phyloP scores from a whole-genome alignment of 2,329 filamentous ascomycete species.

The Verticillium alfalfae region DNA sequence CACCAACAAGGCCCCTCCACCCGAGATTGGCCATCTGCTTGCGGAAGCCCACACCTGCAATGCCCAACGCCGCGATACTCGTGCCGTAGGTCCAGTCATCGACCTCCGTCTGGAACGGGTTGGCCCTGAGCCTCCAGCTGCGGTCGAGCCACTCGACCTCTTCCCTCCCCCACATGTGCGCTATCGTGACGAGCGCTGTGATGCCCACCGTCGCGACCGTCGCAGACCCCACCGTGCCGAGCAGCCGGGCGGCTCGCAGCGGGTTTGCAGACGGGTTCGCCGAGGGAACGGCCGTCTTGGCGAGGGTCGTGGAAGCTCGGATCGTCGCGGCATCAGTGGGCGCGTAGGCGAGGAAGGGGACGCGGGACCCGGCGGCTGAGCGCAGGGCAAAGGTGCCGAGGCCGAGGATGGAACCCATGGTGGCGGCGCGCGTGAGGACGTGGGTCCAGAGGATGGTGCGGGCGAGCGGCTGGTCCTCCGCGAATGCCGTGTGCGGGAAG shows the following conservation, averaged over 20 bases:
- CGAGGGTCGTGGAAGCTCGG: constrained; percentile 12
- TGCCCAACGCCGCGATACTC: constrained; percentile 20
- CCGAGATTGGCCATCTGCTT: constrained; percentile 19
- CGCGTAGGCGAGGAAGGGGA: not conserved
- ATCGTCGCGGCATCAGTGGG: not conserved
- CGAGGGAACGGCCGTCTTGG: not conserved
- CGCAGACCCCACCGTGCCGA: constrained; percentile 39
- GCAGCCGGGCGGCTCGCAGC: constrained; percentile 20
- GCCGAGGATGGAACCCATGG: constrained; percentile 45
- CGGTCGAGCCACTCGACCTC: constrained; percentile 61
- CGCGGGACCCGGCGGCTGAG: constrained; percentile 18
- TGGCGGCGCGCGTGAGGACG: constrained; percentile 50
- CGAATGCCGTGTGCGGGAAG: constrained; percentile 49
- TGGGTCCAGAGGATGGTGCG: constrained; percentile 53
- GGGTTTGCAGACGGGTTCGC: not conserved
- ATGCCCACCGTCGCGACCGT: constrained; percentile 38
- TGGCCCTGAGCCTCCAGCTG: constrained; percentile 56
- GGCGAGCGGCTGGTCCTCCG: constrained; percentile 56
- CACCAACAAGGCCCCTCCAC: constrained; percentile 36
- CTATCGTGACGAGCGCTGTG: constrained; percentile 34
- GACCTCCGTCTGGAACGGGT: constrained; percentile 47
- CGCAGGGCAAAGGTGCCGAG: constrained; percentile 28
- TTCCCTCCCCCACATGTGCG: constrained; percentile 49
- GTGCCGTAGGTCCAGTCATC: constrained; percentile 48
- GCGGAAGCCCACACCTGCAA: constrained; percentile 16